Conservation (phyloP, 108 stramenopile species). For the Conticribra weissflogii region DNA sequence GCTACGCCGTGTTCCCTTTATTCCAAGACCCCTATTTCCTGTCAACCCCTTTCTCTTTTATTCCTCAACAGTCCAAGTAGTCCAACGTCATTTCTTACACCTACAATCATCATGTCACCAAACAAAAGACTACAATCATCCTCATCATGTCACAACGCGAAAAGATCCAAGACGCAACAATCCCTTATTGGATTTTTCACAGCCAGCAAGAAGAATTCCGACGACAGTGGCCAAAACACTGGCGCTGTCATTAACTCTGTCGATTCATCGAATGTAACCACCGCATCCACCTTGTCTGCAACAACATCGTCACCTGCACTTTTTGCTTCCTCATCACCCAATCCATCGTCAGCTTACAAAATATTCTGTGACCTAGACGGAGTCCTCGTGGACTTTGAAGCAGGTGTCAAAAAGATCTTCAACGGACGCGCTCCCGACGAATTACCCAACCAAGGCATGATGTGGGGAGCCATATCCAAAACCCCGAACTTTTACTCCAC, state of each 20-base stretch:
- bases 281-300: background rate
- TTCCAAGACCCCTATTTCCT: too few species aligned
- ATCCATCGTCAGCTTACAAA: slow-evolving; percentile 38
- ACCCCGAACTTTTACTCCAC: slow-evolving; percentile 55
- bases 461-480: slow-evolving; percentile 63
- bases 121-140: background rate
- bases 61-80: too few species aligned
- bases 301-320: slow-evolving; percentile 2
- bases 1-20: too few species aligned
- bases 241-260: too few species aligned
- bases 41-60: too few species aligned
- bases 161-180: slow-evolving; percentile 21
- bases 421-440: slow-evolving; percentile 40
- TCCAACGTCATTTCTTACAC: too few species aligned
- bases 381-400: slow-evolving; percentile 78
- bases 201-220: background rate
- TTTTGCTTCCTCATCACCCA: background rate
- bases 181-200: slow-evolving; percentile 30
- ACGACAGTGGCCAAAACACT: background rate
- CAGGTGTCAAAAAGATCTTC: slow-evolving; percentile 58
- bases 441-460: slow-evolving; percentile 26
- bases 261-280: too few species aligned
- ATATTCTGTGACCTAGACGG: slow-evolving; percentile 87
- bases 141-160: slow-evolving; percentile 18
- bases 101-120: slow-evolving; percentile 19